Conservation (phyloP, 805 yeast species). For the Monosporozyma siamensis region DNA sequence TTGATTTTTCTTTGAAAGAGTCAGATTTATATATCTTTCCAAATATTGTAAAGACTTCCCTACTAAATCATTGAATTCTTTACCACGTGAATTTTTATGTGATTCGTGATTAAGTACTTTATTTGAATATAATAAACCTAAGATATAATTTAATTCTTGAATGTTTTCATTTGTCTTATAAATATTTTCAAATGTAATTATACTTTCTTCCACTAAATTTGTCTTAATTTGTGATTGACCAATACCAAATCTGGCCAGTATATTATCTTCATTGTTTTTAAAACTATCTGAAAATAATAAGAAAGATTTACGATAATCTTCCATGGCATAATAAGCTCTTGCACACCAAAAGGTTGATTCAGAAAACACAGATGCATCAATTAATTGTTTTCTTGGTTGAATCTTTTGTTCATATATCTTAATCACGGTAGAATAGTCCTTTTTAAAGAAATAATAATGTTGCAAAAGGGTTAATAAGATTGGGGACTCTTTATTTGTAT, state of each 20-base stretch:
- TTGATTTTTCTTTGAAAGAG: constrained; percentile 46
- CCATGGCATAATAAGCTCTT: constrained; percentile 53
- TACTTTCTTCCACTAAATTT: constrained; percentile 71
- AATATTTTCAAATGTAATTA: constrained; percentile 70
- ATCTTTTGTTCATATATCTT: constrained; percentile 46
- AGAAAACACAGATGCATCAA: constrained; percentile 35
- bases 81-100: constrained; percentile 14
- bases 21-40: constrained; percentile 60
- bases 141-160: constrained; percentile 62
- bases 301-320: constrained; percentile 63
- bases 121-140: constrained; percentile 66
- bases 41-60: constrained; percentile 53
- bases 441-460: constrained; percentile 61
- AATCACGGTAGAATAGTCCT: constrained; percentile 48
- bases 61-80: constrained; percentile 15
- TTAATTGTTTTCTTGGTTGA: constrained; percentile 29
- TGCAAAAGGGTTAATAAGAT: constrained; percentile 59
- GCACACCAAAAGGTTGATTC: constrained; percentile 82
- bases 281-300: constrained; percentile 63
- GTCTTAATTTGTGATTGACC: constrained; percentile 78
- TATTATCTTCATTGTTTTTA: constrained; percentile 51
- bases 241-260: constrained; percentile 68
- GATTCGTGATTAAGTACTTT: constrained; percentile 26
- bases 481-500: constrained; percentile 41
- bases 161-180: constrained; percentile 57